Evolutionary conservation across 176 grass and related monocot species (phyloP).

Genomic region (Carex littledalei): DNA sequence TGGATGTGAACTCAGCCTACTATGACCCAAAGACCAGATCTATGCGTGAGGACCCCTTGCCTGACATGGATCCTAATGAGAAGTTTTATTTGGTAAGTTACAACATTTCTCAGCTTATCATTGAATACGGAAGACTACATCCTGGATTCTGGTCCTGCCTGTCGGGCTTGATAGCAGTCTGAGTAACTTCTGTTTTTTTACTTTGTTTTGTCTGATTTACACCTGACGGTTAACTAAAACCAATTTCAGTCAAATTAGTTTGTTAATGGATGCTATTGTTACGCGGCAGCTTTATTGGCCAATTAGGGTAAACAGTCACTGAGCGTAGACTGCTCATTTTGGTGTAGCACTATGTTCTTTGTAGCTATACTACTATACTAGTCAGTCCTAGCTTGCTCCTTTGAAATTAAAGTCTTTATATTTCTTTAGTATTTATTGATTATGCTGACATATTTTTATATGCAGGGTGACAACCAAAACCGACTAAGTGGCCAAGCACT

Average conservation of each 20-base stretch:
- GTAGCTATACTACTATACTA: not conserved
- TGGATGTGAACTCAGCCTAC: slow-evolving; percentile 95
- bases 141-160: not conserved
- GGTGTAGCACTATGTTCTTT: not conserved
- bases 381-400: not conserved
- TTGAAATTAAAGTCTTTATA: not conserved
- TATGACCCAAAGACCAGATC: slow-evolving; percentile 98
- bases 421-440: not conserved
- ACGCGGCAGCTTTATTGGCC: not conserved
- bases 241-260: not conserved
- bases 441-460: not conserved
- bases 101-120: not conserved
- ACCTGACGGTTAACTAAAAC: not conserved
- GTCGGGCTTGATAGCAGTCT: not conserved
- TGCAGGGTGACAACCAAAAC: slow-evolving; percentile 96
- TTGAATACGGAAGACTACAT: not conserved
- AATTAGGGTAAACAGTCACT: not conserved
- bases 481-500: slow-evolving; percentile 83
- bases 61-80: slow-evolving; percentile 93
- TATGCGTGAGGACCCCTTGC: slow-evolving; percentile 91
- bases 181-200: not conserved
- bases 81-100: slow-evolving; percentile 81
- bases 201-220: slow-evolving; percentile 1
- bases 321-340: not conserved
- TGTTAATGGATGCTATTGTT: not conserved